Evolutionary conservation across 2,329 filamentous ascomycete genomes (phyloP).

Genomic region (Colletotrichum noveboracense): DNA sequence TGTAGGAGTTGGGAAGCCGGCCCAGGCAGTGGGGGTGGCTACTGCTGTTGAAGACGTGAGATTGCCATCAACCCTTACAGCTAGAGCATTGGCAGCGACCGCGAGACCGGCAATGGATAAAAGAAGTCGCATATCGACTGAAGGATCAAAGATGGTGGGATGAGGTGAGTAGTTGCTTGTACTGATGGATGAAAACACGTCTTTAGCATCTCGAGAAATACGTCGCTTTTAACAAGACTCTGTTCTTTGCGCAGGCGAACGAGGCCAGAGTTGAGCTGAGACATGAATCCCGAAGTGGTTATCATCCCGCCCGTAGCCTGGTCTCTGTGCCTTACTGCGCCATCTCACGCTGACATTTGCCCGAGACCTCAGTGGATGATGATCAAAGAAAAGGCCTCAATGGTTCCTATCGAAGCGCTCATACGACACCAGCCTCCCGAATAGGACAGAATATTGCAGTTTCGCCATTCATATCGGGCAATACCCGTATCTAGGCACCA

Average conservation of each 20-base stretch:
- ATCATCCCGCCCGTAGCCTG: not conserved
- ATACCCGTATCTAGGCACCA: not conserved
- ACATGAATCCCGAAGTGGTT: not conserved
- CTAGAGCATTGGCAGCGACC: not conserved
- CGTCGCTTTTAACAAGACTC: not conserved
- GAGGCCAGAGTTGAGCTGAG: too few species aligned
- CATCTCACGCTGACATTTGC: not conserved
- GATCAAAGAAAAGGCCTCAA: not conserved
- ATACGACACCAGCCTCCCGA: not conserved
- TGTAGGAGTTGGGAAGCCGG: not conserved
- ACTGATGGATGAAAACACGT: not conserved
- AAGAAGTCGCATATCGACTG: not conserved
- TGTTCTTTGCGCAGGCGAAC: too few species aligned
- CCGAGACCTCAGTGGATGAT: not conserved
- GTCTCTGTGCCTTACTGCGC: not conserved
- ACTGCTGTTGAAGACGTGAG: not conserved
- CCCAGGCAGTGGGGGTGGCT: not conserved
- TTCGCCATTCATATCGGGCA: not conserved
- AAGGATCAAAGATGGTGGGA: not conserved
- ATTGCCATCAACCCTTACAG: not conserved
- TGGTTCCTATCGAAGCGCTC: not conserved
- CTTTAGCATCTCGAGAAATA: not conserved
- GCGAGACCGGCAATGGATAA: not conserved
- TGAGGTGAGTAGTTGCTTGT: not conserved
- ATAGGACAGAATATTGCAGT: not conserved